A percentile compares a stretch with the other conserved stretches of the same genome.
Evolutionary conservation across 108 stramenopile genomes (phyloP).

Genomic region (Asterionellopsis glacialis): DNA sequence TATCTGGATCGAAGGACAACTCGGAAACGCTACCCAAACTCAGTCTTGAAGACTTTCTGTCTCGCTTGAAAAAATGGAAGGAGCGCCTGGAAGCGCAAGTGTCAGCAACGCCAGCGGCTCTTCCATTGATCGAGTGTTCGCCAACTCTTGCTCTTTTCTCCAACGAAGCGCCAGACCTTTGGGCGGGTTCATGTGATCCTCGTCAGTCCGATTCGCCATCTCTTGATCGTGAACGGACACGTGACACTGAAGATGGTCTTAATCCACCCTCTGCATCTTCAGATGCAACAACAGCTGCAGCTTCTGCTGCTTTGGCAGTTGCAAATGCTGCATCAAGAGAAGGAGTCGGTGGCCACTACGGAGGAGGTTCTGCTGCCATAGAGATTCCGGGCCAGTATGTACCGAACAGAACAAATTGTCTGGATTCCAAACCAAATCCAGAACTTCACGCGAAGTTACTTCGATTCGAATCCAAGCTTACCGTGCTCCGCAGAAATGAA

Average conservation of each 20-base stretch:
- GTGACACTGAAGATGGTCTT: conserved; percentile 12
- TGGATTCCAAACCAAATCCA: conserved; percentile 66
- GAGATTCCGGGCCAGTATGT: conserved; percentile 89
- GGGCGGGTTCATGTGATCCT: conserved; percentile 70
- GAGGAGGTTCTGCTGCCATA: conserved; percentile 68
- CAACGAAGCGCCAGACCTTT: conserved; percentile 60
- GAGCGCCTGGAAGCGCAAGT: conserved; percentile 58
- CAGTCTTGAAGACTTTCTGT: conserved; percentile 43
- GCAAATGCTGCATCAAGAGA: conserved; percentile 56
- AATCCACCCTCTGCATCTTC: conserved; percentile 36
- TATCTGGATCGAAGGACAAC: conserved; percentile 15
- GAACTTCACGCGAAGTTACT: conserved; percentile 82
- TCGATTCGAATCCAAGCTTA: conserved; percentile 58
- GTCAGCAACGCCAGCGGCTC: conserved; percentile 41
- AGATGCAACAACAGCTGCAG: conserved; percentile 60
- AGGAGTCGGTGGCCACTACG: conserved; percentile 70
- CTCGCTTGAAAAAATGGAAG: conserved; percentile 66
- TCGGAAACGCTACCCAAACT: conserved; percentile 24
- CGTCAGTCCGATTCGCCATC: conserved; percentile 16
- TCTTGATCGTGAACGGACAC: conserved; percentile 15
- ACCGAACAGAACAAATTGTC: conserved; percentile 43
- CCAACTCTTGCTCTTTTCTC: conserved; percentile 66
- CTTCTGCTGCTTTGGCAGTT: conserved; percentile 54
- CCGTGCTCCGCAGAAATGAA: conserved; percentile 56
- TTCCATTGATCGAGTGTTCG: conserved; percentile 61